These are phyloP conservation scores for Cladosporium sp. DNA, from an alignment of 2,329 filamentous ascomycete species.

Conservation along the genomic window DNA sequence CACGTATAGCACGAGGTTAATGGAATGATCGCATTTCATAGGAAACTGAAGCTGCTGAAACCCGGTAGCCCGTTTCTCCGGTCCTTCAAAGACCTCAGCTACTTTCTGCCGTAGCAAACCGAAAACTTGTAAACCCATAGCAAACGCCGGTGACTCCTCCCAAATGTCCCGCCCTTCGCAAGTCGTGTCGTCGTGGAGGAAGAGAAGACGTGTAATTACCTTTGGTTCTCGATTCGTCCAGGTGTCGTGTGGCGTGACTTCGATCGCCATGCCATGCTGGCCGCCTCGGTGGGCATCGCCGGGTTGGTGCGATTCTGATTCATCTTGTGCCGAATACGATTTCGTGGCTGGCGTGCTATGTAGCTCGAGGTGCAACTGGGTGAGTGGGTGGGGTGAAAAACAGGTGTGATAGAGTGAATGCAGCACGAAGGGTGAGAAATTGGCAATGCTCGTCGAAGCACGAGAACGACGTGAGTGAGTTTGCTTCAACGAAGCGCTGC, in stretches of 20 bases:
- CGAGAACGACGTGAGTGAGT: background rate
- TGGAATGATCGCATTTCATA: no score
- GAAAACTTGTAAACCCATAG: no score
- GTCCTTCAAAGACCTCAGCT: no score
- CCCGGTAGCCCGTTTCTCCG: no score
- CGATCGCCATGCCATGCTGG: background rate
- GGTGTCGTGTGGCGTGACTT: background rate
- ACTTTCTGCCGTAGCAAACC: no score
- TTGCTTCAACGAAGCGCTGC: background rate
- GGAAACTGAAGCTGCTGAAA: no score
- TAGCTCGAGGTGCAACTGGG: background rate
- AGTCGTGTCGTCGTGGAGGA: background rate
- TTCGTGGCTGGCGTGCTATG: background rate
- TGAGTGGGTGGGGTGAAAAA: background rate
- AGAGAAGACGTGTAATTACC: slow-evolving; percentile 5
- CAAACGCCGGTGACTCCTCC: no score
- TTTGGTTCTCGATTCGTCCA: background rate
- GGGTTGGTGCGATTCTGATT: background rate
- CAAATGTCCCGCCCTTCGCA: no score
- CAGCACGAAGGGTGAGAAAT: background rate
- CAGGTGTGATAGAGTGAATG: background rate
- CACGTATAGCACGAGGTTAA: no score
- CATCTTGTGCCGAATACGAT: background rate
- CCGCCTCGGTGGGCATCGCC: background rate
- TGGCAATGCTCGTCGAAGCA: no score